Conservation (phyloP, 306 rosid genomes). For the Sindora glabra region DNA sequence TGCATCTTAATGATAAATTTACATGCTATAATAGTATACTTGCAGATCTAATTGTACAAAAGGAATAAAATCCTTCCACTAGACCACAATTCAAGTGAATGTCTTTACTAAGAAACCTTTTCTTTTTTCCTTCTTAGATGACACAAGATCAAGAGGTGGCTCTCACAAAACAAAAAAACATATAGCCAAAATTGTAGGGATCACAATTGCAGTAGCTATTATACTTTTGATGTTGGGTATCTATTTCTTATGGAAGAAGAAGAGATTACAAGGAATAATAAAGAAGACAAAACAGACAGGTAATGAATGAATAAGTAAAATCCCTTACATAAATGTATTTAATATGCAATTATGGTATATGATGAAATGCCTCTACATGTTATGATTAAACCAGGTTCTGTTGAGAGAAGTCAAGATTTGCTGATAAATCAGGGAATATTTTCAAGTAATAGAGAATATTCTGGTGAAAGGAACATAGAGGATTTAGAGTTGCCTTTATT, state of each 20-base stretch:
- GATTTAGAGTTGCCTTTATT: too few relatives aligned
- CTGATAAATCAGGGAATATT: too few relatives aligned
- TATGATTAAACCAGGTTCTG: slow-evolving; percentile 31
- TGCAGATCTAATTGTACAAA: too few relatives aligned
- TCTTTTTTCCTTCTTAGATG: slow-evolving; percentile 27
- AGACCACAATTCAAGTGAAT: not conserved
- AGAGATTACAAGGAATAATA: slow-evolving; percentile 2
- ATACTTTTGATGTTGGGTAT: slow-evolving; percentile 31
- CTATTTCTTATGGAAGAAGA: slow-evolving; percentile 33
- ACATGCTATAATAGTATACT: too few relatives aligned
- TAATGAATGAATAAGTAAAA: slow-evolving; percentile 10
- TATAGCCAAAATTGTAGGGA: slow-evolving; percentile 18
- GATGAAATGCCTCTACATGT: not conserved
- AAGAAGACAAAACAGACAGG: slow-evolving; percentile 27
- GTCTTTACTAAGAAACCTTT: not conserved
- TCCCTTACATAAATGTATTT: not conserved
- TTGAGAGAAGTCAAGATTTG: slow-evolving; percentile 54
- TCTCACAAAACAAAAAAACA: slow-evolving; percentile 28
- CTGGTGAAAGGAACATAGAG: too few relatives aligned
- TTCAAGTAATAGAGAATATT: too few relatives aligned
- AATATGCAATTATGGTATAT: not conserved
- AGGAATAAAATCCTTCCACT: too few relatives aligned
- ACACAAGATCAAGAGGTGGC: slow-evolving; percentile 15
- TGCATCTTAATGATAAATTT: too few relatives aligned
- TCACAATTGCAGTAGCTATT: slow-evolving; percentile 26